phyloP scores from a whole-genome alignment of 78 protist genomes.

The Emiliania huxleyi region DNA sequence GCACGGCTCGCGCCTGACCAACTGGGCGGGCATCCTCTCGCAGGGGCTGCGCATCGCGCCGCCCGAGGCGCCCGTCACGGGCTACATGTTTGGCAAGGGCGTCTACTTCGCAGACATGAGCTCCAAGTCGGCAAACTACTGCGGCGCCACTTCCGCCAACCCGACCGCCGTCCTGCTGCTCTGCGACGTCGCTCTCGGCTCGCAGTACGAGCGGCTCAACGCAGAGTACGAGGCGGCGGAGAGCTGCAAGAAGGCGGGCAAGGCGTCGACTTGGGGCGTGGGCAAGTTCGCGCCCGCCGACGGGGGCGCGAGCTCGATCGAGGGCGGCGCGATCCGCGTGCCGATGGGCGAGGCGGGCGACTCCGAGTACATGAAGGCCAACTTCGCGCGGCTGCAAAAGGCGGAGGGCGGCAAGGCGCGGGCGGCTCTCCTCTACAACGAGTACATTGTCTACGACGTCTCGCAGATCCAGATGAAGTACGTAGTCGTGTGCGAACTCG shows the following conservation, averaged over 20 bases:
- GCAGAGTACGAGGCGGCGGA: constrained; percentile 7
- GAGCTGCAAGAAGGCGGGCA: background rate
- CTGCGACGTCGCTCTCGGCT: constrained; percentile 69
- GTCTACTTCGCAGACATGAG: constrained; percentile 43
- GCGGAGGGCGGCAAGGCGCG: background rate
- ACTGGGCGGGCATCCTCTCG: constrained; percentile 75
- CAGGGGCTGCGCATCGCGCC: constrained; percentile 87
- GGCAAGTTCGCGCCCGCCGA: background rate
- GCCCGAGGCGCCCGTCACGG: constrained; percentile 86
- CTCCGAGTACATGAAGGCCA: background rate
- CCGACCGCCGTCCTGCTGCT: constrained; percentile 47
- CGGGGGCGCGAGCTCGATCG: background rate
- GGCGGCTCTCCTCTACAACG: constrained; percentile 58
- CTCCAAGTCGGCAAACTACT: constrained; percentile 62
- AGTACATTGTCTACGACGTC: constrained; percentile 73
- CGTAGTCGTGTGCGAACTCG: constrained; percentile 31
- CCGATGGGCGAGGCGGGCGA: background rate
- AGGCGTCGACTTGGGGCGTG: background rate
- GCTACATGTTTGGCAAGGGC: constrained; percentile 66
- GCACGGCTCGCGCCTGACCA: constrained; percentile 84
- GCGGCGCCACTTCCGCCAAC: constrained; percentile 28
- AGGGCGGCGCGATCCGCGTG: background rate
- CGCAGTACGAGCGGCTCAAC: background rate
- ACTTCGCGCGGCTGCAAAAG: background rate
- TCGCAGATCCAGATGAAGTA: constrained; percentile 49